Conservation (phyloP, 2,329 filamentous ascomycete genomes). For the Colletotrichum sp. region DNA sequence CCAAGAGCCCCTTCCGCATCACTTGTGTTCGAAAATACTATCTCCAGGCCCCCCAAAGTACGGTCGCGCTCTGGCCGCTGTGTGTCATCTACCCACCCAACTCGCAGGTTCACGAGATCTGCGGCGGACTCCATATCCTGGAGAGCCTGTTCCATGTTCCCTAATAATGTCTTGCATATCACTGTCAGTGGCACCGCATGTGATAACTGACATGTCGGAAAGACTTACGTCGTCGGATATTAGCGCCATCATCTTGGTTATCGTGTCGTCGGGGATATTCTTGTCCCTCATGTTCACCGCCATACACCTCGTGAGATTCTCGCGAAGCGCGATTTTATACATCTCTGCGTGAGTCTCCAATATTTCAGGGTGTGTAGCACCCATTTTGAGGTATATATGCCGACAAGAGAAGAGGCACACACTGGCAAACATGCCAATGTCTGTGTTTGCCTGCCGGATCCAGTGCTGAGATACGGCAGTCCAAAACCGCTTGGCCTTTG, state of each 20-base stretch:
- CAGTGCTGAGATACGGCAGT: slow-evolving; percentile 15
- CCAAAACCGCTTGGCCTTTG: slow-evolving; percentile 7
- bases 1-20: background rate
- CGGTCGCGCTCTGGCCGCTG: background rate
- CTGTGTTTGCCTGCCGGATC: slow-evolving; percentile 21
- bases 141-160: background rate
- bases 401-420: slow-evolving; percentile 23
- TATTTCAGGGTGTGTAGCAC: background rate
- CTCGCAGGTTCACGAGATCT: background rate
- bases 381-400: slow-evolving; percentile 7
- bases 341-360: background rate
- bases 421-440: slow-evolving; percentile 25
- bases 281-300: background rate
- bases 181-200: background rate
- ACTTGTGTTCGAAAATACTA: background rate
- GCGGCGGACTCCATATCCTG: background rate
- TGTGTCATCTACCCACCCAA: background rate
- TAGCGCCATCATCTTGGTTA: slow-evolving; percentile 23
- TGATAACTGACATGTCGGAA: background rate
- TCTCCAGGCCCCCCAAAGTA: background rate
- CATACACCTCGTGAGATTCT: slow-evolving; percentile 7
- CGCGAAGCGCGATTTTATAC: slow-evolving; percentile 23
- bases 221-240: slow-evolving; percentile 18
- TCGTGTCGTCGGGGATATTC: slow-evolving; percentile 21
- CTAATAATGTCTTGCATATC: background rate